Evolutionary conservation across 1,139 yeast genomes (phyloP).

Genomic region (Lodderomyces metapsilosis): DNA sequence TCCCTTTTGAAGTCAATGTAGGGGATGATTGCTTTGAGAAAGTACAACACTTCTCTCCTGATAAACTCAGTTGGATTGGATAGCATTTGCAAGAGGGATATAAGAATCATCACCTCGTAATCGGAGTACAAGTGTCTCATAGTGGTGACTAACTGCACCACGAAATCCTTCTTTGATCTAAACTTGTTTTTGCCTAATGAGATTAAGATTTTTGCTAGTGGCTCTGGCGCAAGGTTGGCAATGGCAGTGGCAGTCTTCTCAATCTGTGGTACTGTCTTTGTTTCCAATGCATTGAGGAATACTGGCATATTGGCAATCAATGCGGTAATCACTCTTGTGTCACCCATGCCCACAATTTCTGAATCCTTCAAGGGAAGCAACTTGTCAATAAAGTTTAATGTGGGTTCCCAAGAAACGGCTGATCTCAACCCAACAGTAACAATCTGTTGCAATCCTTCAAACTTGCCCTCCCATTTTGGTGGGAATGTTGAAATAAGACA

Average conservation of each 20-base stretch:
- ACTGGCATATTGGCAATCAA: slow-evolving; percentile 80
- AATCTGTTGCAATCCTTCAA: slow-evolving; percentile 81
- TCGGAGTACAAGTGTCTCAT: slow-evolving; percentile 65
- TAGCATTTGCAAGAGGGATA: slow-evolving; percentile 72
- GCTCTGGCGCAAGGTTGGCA: slow-evolving; percentile 61
- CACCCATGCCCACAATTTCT: slow-evolving; percentile 74
- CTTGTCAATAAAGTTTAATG: slow-evolving; percentile 71
- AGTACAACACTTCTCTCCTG: slow-evolving; percentile 71
- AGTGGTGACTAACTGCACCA: slow-evolving; percentile 74
- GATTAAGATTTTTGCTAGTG: slow-evolving; percentile 68
- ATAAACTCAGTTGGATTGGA: slow-evolving; percentile 80
- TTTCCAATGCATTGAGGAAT: slow-evolving; percentile 74
- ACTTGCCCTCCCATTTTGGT: slow-evolving; percentile 92
- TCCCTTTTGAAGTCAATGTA: slow-evolving; percentile 72
- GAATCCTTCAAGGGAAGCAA: slow-evolving; percentile 68
- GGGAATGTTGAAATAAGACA: slow-evolving; percentile 87
- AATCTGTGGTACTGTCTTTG: slow-evolving; percentile 51
- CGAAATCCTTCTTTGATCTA: slow-evolving; percentile 84
- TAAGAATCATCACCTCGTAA: slow-evolving; percentile 71
- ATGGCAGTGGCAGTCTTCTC: slow-evolving; percentile 59
- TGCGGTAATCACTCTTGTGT: slow-evolving; percentile 67
- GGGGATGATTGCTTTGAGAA: slow-evolving; percentile 74
- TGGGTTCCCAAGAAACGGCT: slow-evolving; percentile 73
- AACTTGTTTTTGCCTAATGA: slow-evolving; percentile 78
- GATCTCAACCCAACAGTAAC: slow-evolving; percentile 84